Evolutionary conservation across 257 asterid genomes (phyloP), one percentile per base, ranked within the genome.

Genomic region (Vinca minor): DNA sequence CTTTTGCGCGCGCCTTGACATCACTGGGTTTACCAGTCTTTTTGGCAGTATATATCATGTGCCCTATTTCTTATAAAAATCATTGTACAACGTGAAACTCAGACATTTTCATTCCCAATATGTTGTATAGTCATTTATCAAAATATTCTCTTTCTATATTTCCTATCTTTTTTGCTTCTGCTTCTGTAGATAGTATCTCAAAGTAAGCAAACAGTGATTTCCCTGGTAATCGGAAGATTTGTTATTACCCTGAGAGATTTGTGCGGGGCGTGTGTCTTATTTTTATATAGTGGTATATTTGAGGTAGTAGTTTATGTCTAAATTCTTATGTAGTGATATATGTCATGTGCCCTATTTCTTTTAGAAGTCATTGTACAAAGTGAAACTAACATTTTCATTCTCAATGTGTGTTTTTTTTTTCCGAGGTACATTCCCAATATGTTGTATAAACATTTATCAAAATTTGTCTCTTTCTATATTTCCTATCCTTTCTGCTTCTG

Each of bases 261-360:
- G n/a, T n/a, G 44, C 32, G 57, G 62, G 17, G 46, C 36, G 7
- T 29, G 66, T 67, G 35, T 59, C 39, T 73, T 73, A 64, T 61
- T 60, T 67, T 36, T 70, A 53, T 71, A 80, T 88, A 93, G 98
- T 75, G 98, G 97, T 69, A 89, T 87, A 79, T 87, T 87, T 74
- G 97, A 93, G 85, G 79, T 93, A 54, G n/a, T n/a, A n/a, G n/a
- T n/a, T n/a, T n/a, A n/a, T n/a, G n/a, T n/a, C n/a, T n/a, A n/a
- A n/a, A n/a, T n/a, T n/a, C n/a, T n/a, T n/a, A n/a, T n/a, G n/a
- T n/a, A 20, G 53, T 3, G 25, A 3, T 14, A 54, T 31, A 28
- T 28, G 34, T 54, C 39, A 54, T 29, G 31, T 28, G 4, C 39
- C 29, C 60, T 29, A 0, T 10, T 4, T 12, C 35, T 52, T 25